These are phyloP conservation scores for Candida xyloterini DNA, from an alignment of 805 yeast genomes.

Conservation along the genomic window DNA sequence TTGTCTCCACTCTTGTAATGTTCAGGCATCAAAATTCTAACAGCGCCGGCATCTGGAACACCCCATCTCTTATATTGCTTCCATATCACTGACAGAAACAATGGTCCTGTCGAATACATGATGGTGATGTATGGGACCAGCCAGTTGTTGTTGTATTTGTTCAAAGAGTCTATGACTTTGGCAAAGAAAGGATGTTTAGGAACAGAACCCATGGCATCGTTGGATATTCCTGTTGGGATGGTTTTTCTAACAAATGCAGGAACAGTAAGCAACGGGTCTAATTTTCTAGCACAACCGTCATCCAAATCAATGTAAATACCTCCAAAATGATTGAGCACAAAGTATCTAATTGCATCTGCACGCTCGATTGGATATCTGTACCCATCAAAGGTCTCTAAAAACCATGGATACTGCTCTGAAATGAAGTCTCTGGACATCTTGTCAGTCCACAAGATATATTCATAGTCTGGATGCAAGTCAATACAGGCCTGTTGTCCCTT, in stretches of 20 bases:
- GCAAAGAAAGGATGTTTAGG: conserved; percentile 84
- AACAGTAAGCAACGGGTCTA: conserved; percentile 77
- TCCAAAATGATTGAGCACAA: conserved; percentile 78
- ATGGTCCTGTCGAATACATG: conserved; percentile 91
- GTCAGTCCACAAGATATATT: conserved; percentile 90
- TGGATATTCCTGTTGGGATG: conserved; percentile 85
- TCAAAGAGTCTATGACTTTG: conserved; percentile 62
- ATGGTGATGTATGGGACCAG: conserved; percentile 84
- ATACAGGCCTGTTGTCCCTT: conserved; percentile 73
- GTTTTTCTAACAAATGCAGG: conserved; percentile 90
- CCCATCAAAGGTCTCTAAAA: conserved; percentile 68
- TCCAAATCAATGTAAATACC: conserved; percentile 90
- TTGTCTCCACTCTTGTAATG: conserved; percentile 62
- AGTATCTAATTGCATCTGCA: conserved; percentile 89
- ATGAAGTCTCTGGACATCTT: conserved; percentile 77
- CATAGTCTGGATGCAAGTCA: conserved; percentile 81
- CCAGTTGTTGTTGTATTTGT: conserved; percentile 70
- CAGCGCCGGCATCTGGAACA: conserved; percentile 60
- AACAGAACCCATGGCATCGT: conserved; percentile 88
- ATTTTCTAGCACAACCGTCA: conserved; percentile 75
- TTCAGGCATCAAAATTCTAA: conserved; percentile 66
- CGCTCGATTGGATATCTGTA: conserved; percentile 82
- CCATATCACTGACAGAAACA: conserved; percentile 83
- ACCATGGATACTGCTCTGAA: conserved; percentile 81
- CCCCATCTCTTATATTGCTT: conserved; percentile 83